Conservation (phyloP, 2,329 filamentous ascomycete species). For the Dactylellina cionopaga region DNA sequence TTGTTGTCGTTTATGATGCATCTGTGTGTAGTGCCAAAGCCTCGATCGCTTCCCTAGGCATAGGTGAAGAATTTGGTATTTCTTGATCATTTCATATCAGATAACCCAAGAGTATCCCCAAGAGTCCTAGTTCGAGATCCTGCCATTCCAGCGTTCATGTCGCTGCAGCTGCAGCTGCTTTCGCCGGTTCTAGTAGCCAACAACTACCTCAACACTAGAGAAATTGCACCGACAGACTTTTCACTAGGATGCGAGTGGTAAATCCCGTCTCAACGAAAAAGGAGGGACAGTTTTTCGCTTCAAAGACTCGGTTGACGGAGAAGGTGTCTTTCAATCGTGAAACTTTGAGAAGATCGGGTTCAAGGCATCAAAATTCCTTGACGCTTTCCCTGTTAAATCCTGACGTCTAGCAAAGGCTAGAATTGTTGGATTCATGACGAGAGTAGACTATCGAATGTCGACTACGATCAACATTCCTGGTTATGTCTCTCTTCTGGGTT, state of each 20-base stretch:
- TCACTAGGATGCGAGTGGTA: slow-evolving; percentile 7
- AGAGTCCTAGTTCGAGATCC: slow-evolving; percentile 11
- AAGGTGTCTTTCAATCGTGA: slow-evolving; percentile 28
- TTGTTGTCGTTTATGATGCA: slow-evolving; percentile 19
- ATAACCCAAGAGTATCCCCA: background rate
- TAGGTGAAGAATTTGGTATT: background rate
- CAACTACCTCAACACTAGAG: slow-evolving; percentile 3
- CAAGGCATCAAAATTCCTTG: slow-evolving; percentile 12
- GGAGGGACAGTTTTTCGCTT: background rate
- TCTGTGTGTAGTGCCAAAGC: slow-evolving; percentile 12
- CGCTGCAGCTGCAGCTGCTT: background rate
- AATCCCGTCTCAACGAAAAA: slow-evolving; percentile 15
- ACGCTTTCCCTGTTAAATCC: slow-evolving; percentile 12
- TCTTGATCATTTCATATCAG: background rate
- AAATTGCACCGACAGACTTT: slow-evolving; percentile 21
- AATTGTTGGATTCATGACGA: background rate
- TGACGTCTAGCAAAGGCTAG: slow-evolving; percentile 33
- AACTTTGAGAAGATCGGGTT: slow-evolving; percentile 15
- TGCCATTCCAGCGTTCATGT: slow-evolving; percentile 40
- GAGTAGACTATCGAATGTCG: background rate
- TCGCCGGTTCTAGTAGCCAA: slow-evolving; percentile 42
- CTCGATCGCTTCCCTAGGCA: background rate
- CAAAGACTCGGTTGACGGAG: background rate
- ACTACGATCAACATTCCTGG: slow-evolving; percentile 21
- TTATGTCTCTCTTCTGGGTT: slow-evolving; percentile 11